Evolutionary conservation across 192 early-diverging fungal species (phyloP).

Genomic region (Backusella sp.): DNA sequence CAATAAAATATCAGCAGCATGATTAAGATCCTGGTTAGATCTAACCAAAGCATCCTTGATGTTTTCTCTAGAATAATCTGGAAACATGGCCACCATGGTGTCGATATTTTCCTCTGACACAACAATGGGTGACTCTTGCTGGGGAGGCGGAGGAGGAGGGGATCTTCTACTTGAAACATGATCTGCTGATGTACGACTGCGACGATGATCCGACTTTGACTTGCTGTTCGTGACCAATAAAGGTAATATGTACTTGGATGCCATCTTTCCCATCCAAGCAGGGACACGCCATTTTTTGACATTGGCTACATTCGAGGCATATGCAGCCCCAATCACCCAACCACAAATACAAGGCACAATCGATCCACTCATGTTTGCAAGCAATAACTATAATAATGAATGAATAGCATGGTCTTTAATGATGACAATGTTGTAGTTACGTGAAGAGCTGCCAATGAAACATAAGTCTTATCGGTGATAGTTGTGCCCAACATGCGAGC

Average conservation of each 20-base stretch:
- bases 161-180: not conserved
- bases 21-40: constrained; percentile 55
- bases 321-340: constrained; percentile 42
- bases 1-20: constrained; percentile 45
- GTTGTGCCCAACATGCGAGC: constrained; percentile 41
- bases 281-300: constrained; percentile 55
- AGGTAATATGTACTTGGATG: constrained; percentile 42
- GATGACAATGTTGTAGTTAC: constrained; percentile 22
- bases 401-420: not conserved
- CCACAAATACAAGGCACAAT: constrained; percentile 43
- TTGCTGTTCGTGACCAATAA: constrained; percentile 39
- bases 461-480: constrained; percentile 46
- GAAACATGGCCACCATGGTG: constrained; percentile 54
- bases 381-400: constrained; percentile 34
- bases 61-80: constrained; percentile 39
- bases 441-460: constrained; percentile 42
- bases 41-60: constrained; percentile 44
- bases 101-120: constrained; percentile 43
- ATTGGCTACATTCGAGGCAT: constrained; percentile 40
- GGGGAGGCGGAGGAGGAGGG: not conserved
- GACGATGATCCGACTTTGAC: constrained; percentile 29
- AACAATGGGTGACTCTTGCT: not conserved
- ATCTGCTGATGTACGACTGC: not conserved
- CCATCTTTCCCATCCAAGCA: constrained; percentile 30
- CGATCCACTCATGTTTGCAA: constrained; percentile 37